These are phyloP conservation scores for Tuber indicum DNA, from an alignment of 495 filamentous ascomycete species.

Conservation along the genomic window DNA sequence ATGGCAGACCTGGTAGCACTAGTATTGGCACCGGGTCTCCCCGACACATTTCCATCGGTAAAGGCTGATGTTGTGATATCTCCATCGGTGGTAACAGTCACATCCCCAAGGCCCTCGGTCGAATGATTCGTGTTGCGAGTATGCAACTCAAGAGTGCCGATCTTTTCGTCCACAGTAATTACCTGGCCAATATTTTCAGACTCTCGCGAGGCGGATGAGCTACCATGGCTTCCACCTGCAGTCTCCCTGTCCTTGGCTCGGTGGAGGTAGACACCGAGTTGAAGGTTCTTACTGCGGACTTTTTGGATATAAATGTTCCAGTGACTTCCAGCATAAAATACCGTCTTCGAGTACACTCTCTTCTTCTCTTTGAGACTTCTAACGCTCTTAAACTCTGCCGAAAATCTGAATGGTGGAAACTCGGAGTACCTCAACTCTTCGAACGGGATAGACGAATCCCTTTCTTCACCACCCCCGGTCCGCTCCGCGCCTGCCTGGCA, in stretches of 20 bases:
- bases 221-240: slow-evolving; percentile 32
- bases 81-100: slow-evolving; percentile 35
- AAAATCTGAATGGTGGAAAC: slow-evolving; percentile 56
- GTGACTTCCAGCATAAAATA: slow-evolving; percentile 57
- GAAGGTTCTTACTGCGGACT: slow-evolving; percentile 51
- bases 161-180: slow-evolving; percentile 28
- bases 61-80: slow-evolving; percentile 24
- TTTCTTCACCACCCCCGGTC: slow-evolving; percentile 9
- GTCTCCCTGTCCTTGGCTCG: slow-evolving; percentile 55
- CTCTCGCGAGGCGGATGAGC: not conserved
- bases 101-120: slow-evolving; percentile 27
- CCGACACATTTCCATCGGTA: slow-evolving; percentile 13
- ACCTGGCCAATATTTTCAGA: slow-evolving; percentile 26
- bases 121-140: slow-evolving; percentile 13
- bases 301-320: slow-evolving; percentile 63
- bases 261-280: slow-evolving; percentile 57
- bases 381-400: slow-evolving; percentile 55
- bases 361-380: slow-evolving; percentile 55
- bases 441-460: slow-evolving; percentile 8
- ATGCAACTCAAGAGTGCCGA: slow-evolving; percentile 7
- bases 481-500: slow-evolving; percentile 4
- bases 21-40: slow-evolving; percentile 32
- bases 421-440: slow-evolving; percentile 48
- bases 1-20: slow-evolving; percentile 23
- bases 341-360: slow-evolving; percentile 55